These are phyloP conservation scores for Geotrichum candidum DNA, from an alignment of 1,139 yeast genomes.

Conservation along the genomic window DNA sequence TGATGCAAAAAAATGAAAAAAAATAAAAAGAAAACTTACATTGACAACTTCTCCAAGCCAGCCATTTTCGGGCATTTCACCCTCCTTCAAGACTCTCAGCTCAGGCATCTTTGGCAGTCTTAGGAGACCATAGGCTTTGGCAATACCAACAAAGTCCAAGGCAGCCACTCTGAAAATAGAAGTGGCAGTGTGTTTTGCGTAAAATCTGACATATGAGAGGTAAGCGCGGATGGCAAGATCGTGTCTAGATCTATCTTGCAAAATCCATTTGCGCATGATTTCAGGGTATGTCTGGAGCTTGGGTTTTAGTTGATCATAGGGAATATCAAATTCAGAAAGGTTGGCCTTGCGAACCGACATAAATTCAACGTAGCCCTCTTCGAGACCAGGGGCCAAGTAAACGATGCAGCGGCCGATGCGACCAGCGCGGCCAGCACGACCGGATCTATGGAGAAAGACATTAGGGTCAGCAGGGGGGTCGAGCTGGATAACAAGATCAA, in stretches of 20 bases:
- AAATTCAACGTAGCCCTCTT: constrained; percentile 75
- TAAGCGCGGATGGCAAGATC: constrained; percentile 75
- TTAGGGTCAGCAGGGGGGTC: constrained; percentile 93
- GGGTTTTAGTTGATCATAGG: constrained; percentile 7
- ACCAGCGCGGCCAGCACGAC: constrained; percentile 90
- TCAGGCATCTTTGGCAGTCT: constrained; percentile 96
- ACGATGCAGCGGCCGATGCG: constrained; percentile 73
- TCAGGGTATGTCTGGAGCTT: constrained; percentile 17
- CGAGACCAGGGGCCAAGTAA: constrained; percentile 65
- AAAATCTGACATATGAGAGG: constrained; percentile 77
- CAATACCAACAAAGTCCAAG: constrained; percentile 67
- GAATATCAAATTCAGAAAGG: constrained; percentile 40
- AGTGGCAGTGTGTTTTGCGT: constrained; percentile 83
- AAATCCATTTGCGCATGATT: constrained; percentile 50
- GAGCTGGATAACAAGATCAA: constrained; percentile 77
- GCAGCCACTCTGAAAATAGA: constrained; percentile 76
- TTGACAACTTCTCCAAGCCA: constrained; percentile 56
- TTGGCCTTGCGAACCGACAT: constrained; percentile 66
- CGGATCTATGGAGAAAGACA: constrained; percentile 81
- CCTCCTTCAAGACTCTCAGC: constrained; percentile 47
- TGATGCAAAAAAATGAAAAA: not conserved
- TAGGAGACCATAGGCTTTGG: constrained; percentile 70
- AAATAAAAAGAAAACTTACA: constrained; percentile 21
- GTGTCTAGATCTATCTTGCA: constrained; percentile 70
- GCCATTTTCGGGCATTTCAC: constrained; percentile 45